phyloP scores from a whole-genome alignment of 441 rosid species.

The Hura crepitans region DNA sequence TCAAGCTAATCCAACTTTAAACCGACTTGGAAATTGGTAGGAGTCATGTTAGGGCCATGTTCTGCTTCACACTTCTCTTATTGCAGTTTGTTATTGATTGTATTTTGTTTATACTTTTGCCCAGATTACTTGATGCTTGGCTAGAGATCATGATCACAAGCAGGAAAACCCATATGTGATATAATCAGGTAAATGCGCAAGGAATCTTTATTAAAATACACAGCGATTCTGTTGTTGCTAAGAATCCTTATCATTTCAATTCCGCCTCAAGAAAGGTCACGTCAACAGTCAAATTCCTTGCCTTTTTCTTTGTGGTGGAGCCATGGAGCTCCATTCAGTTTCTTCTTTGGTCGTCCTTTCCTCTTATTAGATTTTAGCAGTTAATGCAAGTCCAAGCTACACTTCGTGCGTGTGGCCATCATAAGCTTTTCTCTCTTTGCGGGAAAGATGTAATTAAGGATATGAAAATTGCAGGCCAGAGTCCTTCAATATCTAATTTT shows the following conservation, averaged over 20 bases:
- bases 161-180: background rate
- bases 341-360: constrained; percentile 2
- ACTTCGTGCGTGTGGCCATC: background rate
- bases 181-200: constrained; percentile 1
- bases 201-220: constrained; percentile 16
- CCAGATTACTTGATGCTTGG: background rate
- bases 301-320: background rate
- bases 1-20: background rate
- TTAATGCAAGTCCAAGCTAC: background rate
- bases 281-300: constrained; percentile 13
- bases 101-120: background rate
- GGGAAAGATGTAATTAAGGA: too few species aligned
- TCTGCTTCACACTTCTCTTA: background rate
- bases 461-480: background rate
- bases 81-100: too few species aligned
- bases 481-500: background rate
- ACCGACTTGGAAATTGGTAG: background rate
- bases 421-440: background rate
- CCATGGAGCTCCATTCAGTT: background rate
- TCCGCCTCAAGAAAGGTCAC: constrained; percentile 7
- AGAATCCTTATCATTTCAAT: constrained; percentile 26
- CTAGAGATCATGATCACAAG: background rate
- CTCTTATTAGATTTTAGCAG: background rate
- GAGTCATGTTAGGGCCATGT: background rate
- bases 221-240: constrained; percentile 4